These are phyloP conservation scores for Neurospora sp. DNA, from an alignment of 495 filamentous ascomycete genomes.

Conservation along the genomic window DNA sequence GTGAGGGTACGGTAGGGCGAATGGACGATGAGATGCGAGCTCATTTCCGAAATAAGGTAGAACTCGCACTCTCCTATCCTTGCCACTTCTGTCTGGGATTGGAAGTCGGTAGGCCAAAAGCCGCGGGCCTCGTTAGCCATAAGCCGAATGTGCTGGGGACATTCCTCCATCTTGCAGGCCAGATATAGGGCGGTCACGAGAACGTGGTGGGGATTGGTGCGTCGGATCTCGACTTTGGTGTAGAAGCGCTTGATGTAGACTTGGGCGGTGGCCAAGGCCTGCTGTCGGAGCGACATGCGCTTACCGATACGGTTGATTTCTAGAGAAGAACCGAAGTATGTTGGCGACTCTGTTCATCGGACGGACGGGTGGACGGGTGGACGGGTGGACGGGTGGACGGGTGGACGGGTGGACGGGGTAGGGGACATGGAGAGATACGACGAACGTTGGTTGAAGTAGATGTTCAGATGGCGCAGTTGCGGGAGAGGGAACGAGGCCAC, in stretches of 20 bases:
- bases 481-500: constrained; percentile 75
- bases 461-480: constrained; percentile 70
- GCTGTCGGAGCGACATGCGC: constrained; percentile 74
- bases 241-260: constrained; percentile 93
- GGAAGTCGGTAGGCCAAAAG: constrained; percentile 82
- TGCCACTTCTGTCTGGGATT: constrained; percentile 61
- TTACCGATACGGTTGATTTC: constrained; percentile 73
- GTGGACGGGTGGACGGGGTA: background rate
- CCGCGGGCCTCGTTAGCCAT: constrained; percentile 77
- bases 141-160: constrained; percentile 87
- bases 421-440: background rate
- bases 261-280: constrained; percentile 89
- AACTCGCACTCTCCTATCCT: constrained; percentile 96
- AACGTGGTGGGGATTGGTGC: constrained; percentile 88
- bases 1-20: constrained; percentile 90
- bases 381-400: background rate
- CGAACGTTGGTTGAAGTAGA: constrained; percentile 86
- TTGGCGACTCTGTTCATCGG: background rate
- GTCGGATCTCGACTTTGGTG: constrained; percentile 78
- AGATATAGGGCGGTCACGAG: constrained; percentile 87
- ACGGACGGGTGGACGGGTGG: background rate
- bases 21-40: constrained; percentile 86
- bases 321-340: constrained; percentile 19
- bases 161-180: constrained; percentile 98
- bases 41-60: constrained; percentile 88